Base-by-base conservation (phyloP, 179 eudicot genomes). In the Beta macrorhiza region DNA sequence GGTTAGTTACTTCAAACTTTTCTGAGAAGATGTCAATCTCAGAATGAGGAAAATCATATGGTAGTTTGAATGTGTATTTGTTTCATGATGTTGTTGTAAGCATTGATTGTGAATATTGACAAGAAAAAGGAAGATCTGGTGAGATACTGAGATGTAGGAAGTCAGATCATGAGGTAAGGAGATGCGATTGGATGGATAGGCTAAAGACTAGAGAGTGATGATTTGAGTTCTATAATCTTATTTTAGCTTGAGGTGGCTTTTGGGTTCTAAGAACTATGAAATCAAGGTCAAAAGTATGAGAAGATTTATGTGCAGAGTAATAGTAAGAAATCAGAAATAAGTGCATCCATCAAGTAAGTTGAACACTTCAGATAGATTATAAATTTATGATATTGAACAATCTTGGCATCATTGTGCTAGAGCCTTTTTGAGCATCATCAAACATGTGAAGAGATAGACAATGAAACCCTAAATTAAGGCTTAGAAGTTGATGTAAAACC, bases 111-210 rank as follows among this genome's bases (percentile, higher is more conserved):
- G 15, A 67, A n/a, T 52, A 64, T n/a, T 52, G 32, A 4, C 5
- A 6, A 14, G 42, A 62, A 16, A 49, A 52, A 44, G 29, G 56
- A n/a, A 49, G 72, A 42, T 58, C 22, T 56, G 25, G 25, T n/a
- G n/a, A n/a, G n/a, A n/a, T n/a, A n/a, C n/a, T 58, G 15, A 59
- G 15, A 55, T 32, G 64, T 78, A 70, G 77, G 22, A 82, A 72
- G 74, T 81, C 57, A 53, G 58, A 57, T 55, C 5, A 56, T 57
- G 20, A 17, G 42, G 6, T 44, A 22, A 74, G 65, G 22, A 20
- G 11, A 22, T 8, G 42, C 53, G 52, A 45, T 37, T 55, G 49
- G 51, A 74, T 74, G 70, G 57, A 47, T 61, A 58, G 13, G 53
- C 42, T 1, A 12, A 9, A n/a, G n/a, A n/a, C n/a, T n/a, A n/a